phyloP scores from a whole-genome alignment of 2,329 filamentous ascomycete species.

The Dactylellina leptospora region DNA sequence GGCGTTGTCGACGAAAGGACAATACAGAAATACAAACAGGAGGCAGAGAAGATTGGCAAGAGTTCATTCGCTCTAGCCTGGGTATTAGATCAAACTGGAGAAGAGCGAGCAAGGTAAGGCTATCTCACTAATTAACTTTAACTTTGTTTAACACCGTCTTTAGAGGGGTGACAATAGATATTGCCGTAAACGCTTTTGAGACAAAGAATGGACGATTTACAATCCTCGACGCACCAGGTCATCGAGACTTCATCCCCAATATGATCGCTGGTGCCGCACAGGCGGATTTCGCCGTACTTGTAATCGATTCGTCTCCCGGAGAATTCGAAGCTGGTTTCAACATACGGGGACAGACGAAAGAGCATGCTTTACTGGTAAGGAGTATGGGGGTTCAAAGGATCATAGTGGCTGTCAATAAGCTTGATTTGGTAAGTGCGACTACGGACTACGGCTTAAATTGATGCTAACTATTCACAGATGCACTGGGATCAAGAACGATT shows the following conservation, averaged over 20 bases:
- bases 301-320: constrained; percentile 88
- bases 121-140: no score
- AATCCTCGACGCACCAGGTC: constrained; percentile 92
- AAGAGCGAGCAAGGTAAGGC: constrained; percentile 73
- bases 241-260: constrained; percentile 95
- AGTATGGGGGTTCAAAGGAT: constrained; percentile 90
- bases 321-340: constrained; percentile 83
- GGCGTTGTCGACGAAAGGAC: constrained; percentile 87
- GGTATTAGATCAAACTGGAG: constrained; percentile 91
- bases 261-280: constrained; percentile 98
- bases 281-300: constrained; percentile 92
- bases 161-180: constrained; percentile 93
- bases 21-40: constrained; percentile 84
- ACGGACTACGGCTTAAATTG: not conserved
- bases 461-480: constrained; percentile 61
- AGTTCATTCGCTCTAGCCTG: constrained; percentile 95
- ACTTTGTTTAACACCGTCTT: not conserved
- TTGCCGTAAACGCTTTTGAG: constrained; percentile 92
- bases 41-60: constrained; percentile 91
- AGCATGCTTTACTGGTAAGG: constrained; percentile 87
- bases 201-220: constrained; percentile 88
- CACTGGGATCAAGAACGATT: constrained; percentile 84
- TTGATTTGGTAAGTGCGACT: constrained; percentile 69
- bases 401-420: constrained; percentile 93
- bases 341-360: constrained; percentile 89